Evolutionary conservation across 2,329 filamentous ascomycete species (phyloP).

Genomic region (Hymenoscyphus fraxineus): DNA sequence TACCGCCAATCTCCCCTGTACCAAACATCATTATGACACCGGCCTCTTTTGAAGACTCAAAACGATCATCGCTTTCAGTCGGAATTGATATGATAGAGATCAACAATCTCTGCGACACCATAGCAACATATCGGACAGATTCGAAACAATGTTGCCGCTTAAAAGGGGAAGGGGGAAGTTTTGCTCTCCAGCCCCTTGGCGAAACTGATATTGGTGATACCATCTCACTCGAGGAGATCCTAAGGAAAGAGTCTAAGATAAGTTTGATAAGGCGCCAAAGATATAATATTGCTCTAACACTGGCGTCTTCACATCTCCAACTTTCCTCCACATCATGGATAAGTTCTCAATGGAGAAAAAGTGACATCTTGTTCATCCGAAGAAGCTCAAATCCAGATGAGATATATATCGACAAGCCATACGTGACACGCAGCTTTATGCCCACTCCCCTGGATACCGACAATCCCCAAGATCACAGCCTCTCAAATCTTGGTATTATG

Average conservation of each 20-base stretch:
- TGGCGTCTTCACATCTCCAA: constrained; percentile 18
- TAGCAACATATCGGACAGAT: background rate
- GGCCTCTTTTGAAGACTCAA: background rate
- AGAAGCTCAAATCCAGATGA: constrained; percentile 9
- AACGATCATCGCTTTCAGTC: background rate
- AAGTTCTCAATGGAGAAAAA: constrained; percentile 18
- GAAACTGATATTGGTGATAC: constrained; percentile 9
- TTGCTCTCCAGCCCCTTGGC: constrained; percentile 13
- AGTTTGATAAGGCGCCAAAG: constrained; percentile 12
- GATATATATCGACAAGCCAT: constrained; percentile 15
- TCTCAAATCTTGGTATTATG: constrained; percentile 21
- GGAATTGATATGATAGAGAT: background rate
- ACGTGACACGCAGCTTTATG: constrained; percentile 15
- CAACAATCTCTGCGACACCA: background rate
- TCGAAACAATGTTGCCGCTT: background rate
- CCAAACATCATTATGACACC: background rate
- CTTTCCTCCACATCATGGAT: constrained; percentile 19
- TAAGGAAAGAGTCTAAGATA: constrained; percentile 12
- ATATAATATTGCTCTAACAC: constrained; percentile 16
- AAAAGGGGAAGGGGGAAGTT: constrained; percentile 10
- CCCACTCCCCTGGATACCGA: constrained; percentile 1
- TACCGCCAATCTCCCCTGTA: background rate
- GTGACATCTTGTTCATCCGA: constrained; percentile 16
- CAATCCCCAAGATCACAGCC: constrained; percentile 10
- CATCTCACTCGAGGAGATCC: constrained; percentile 13